phyloP scores from a whole-genome alignment of 148 eudicot genomes.

The Amaranthus hypochondriacus region DNA sequence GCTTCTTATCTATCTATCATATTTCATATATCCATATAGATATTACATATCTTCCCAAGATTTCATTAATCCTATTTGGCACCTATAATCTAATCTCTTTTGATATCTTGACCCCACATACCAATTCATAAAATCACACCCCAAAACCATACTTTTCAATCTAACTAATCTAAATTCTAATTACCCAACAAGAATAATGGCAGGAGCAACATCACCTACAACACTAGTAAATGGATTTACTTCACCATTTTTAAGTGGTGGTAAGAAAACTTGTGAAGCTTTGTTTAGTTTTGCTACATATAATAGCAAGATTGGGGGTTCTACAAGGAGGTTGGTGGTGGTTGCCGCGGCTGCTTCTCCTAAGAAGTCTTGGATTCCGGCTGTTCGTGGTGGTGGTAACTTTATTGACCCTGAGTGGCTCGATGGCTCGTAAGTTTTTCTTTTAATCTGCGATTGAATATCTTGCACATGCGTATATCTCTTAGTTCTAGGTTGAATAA shows the following conservation, averaged over 20 bases:
- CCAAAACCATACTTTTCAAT: constrained; percentile 1
- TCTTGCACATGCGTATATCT: too few species aligned
- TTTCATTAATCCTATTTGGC: constrained; percentile 81
- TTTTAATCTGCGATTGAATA: too few species aligned
- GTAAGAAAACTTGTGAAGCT: constrained; percentile 41
- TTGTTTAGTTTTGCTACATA: constrained; percentile 22
- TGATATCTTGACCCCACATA: constrained; percentile 39
- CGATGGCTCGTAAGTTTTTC: constrained; percentile 90
- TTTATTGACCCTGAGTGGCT: constrained; percentile 96
- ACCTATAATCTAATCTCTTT: constrained; percentile 32
- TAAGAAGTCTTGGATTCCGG: constrained; percentile 96
- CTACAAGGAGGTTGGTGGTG: constrained; percentile 45
- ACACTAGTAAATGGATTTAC: constrained; percentile 70
- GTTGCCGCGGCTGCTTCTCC: constrained; percentile 57
- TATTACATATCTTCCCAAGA: constrained; percentile 30
- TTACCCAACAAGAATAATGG: constrained; percentile 4
- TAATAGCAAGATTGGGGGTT: constrained; percentile 26
- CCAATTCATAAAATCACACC: constrained; percentile 12
- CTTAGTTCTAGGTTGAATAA: neutral
- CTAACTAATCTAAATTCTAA: neutral
- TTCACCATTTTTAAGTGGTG: constrained; percentile 69
- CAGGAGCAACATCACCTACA: constrained; percentile 66
- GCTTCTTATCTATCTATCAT: constrained; percentile 59
- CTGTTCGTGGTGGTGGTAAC: constrained; percentile 73
- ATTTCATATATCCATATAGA: constrained; percentile 22